These are phyloP conservation scores for Nadsonia starkeyi-henricii DNA, from an alignment of 1,139 yeast species.

Conservation along the genomic window DNA sequence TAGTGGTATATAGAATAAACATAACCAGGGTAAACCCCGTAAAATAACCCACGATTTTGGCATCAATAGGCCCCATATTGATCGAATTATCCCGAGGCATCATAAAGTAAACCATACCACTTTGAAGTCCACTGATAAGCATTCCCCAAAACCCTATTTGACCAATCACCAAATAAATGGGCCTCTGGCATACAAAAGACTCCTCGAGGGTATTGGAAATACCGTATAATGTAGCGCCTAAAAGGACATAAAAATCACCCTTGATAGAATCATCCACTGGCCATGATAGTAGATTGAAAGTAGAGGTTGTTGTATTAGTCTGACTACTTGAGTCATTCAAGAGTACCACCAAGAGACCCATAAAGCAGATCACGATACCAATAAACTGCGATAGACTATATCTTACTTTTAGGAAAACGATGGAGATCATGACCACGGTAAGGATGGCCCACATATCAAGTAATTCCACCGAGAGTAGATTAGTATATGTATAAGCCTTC, in stretches of 20 bases:
- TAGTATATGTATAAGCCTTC: constrained; percentile 31
- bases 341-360: constrained; percentile 29
- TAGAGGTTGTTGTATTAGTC: too few species aligned
- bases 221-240: constrained; percentile 33
- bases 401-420: constrained; percentile 28
- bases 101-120: constrained; percentile 28
- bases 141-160: constrained; percentile 30
- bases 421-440: constrained; percentile 29
- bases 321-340: too few species aligned
- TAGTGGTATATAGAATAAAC: constrained; percentile 26
- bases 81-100: constrained; percentile 25
- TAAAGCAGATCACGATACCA: constrained; percentile 29
- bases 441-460: constrained; percentile 33
- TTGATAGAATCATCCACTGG: constrained; percentile 16
- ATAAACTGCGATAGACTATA: constrained; percentile 32
- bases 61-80: constrained; percentile 27
- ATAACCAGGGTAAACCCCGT: constrained; percentile 29
- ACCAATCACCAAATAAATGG: constrained; percentile 31
- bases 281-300: too few species aligned
- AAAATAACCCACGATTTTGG: constrained; percentile 29
- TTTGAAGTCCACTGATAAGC: constrained; percentile 30
- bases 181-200: constrained; percentile 30
- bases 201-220: constrained; percentile 31
- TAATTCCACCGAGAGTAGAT: constrained; percentile 29
- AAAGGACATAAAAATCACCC: constrained; percentile 30